Base-by-base conservation (phyloP, 2,329 filamentous ascomycete species). In the Periconia digitata region DNA sequence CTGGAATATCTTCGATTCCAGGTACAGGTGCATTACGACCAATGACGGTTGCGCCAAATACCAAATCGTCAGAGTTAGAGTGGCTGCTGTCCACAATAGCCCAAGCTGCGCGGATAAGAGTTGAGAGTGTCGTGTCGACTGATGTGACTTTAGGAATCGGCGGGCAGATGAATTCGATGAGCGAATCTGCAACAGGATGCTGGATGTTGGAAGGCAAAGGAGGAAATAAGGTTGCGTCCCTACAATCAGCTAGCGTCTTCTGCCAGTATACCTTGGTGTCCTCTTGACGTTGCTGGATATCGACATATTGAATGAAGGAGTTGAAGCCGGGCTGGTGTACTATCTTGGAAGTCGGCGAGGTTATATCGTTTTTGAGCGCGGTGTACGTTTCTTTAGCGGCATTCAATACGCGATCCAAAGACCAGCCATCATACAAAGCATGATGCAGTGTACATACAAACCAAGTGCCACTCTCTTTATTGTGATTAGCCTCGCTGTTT, bases 11-110 rank as follows among this genome's bases (percentile, higher is more conserved):
- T 18, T 72, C 66, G 3, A 75, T 64, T 8, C 59, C 66, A 20
- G 69, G 63, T 1, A 72, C 60, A 4, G 70, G 40, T 0, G 67
- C 59, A 40, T 73, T 70, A 29, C 75, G 62, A 5, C 75, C 65
- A 2, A 39, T 41, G 2, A 51, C 40, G 43, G 73, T 69, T 39
- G 71, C 73, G 7, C 69, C 74, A 50, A 79, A 78, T 35, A 65
- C 71, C 2, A 69, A 61, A 29, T 72, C 62, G 0, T 55, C 40
- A 13, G 60, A 58, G 1, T 56, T 56, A 4, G 60, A 63, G 42
- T 69, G 69, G 5, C 50, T 17, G 1, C 46, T 40, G 1, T 47
- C 29, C 0, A 70, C 42, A 3, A 68, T 43, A 0, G 67, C 62
- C 67, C 67, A 72, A 1, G 69, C 65, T 8, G 57, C 62, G 6